A percentile compares a stretch with the other conserved stretches of the same genome.
Evolutionary conservation across 495 filamentous ascomycete species (phyloP).

Genomic region (Pyrenopolyporus hunteri): DNA sequence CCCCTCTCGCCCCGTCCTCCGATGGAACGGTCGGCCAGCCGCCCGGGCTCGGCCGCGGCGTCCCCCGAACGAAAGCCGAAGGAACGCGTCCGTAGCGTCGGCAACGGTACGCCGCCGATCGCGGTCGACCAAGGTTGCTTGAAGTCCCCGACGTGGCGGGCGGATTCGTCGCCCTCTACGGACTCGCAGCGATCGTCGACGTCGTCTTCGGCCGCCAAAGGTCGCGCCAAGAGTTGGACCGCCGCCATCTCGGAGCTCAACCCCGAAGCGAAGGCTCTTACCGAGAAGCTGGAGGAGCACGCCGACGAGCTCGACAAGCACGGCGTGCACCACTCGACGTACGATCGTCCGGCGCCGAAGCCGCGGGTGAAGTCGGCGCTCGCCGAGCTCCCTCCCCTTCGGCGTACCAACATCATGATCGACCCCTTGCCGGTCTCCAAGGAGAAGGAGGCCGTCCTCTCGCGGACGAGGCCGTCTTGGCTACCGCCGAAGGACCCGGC

Average conservation of each 20-base stretch:
- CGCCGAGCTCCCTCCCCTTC: slow-evolving; percentile 78
- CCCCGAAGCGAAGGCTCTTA: slow-evolving; percentile 87
- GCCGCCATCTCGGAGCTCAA: slow-evolving; percentile 77
- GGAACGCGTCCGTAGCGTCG: slow-evolving; percentile 56
- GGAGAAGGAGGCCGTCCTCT: slow-evolving; percentile 93
- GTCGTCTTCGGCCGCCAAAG: slow-evolving; percentile 44
- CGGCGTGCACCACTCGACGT: slow-evolving; percentile 32
- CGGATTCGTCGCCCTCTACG: slow-evolving; percentile 39
- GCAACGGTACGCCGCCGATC: slow-evolving; percentile 60
- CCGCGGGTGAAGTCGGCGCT: slow-evolving; percentile 61
- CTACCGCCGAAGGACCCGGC: slow-evolving; percentile 91
- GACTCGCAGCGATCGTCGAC: slow-evolving; percentile 34
- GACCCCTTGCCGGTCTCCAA: slow-evolving; percentile 94
- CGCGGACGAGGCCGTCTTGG: slow-evolving; percentile 92
- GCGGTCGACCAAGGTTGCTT: slow-evolving; percentile 56
- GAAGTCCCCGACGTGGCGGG: slow-evolving; percentile 54
- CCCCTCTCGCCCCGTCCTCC: slow-evolving; percentile 88
- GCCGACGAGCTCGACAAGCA: slow-evolving; percentile 66
- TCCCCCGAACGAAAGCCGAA: slow-evolving; percentile 64
- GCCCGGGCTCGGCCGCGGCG: slow-evolving; percentile 54
- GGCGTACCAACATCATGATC: slow-evolving; percentile 90
- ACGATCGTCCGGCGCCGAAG: slow-evolving; percentile 49
- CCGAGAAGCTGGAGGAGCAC: slow-evolving; percentile 85
- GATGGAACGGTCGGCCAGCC: slow-evolving; percentile 64
- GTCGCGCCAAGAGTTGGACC: slow-evolving; percentile 85